Conservation (phyloP, 164 flowering plant species). For the Cinnamomum chago region DNA sequence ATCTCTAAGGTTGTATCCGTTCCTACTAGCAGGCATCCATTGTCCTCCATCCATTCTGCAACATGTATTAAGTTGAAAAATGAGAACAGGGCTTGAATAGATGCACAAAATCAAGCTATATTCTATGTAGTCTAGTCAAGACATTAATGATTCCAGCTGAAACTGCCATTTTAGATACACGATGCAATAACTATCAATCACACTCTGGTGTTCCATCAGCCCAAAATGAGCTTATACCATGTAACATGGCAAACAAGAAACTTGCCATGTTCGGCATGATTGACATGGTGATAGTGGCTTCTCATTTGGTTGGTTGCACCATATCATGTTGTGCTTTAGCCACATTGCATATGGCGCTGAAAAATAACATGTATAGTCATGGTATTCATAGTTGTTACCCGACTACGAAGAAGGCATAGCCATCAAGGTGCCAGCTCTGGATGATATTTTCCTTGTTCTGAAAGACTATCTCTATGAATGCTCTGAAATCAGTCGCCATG, state of each 20-base stretch:
- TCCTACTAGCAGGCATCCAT: conserved; percentile 56
- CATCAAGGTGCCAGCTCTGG: conserved; percentile 85
- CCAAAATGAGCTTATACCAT: too few species aligned
- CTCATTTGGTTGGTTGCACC: too few species aligned
- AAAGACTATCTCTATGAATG: conserved; percentile 71
- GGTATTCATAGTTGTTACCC: conserved; percentile 42
- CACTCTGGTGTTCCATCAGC: background rate
- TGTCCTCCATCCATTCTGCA: conserved; percentile 74
- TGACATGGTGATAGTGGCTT: too few species aligned
- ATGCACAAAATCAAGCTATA: background rate
- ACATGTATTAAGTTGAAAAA: background rate
- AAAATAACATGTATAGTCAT: too few species aligned
- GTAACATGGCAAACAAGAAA: too few species aligned
- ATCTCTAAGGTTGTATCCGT: conserved; percentile 63
- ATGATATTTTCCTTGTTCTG: conserved; percentile 58
- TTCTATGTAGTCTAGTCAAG: too few species aligned
- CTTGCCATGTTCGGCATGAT: too few species aligned
- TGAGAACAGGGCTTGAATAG: background rate
- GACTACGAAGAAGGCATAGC: conserved; percentile 70
- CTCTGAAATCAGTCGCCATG: conserved; percentile 65
- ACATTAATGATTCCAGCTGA: background rate
- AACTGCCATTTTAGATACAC: background rate
- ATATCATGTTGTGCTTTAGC: too few species aligned
- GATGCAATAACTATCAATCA: background rate
- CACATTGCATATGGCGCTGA: too few species aligned